A percentile compares a stretch with the other conserved stretches of the same genome.
Evolutionary conservation across 257 asterid species (phyloP).

Genomic region (Thymus mandschuricus): DNA sequence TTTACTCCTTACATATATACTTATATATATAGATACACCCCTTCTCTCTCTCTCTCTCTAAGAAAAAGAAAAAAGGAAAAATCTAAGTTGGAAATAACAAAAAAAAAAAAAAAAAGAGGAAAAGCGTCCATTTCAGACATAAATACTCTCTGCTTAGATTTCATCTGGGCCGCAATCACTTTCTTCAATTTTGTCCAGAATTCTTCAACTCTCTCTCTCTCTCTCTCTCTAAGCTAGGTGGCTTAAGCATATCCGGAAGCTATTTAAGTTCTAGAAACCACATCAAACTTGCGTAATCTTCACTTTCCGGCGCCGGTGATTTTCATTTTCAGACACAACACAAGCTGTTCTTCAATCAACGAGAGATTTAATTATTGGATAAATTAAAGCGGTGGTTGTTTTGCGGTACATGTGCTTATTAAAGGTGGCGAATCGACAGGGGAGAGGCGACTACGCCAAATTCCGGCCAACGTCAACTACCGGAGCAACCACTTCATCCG

Average conservation of each 20-base stretch:
- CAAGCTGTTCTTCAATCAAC: not conserved
- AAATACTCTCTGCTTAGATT: conserved; percentile 22
- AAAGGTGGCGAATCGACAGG: conserved; percentile 78
- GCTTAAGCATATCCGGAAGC: conserved; percentile 19
- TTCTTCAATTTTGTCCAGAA: conserved; percentile 27
- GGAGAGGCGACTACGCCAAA: conserved; percentile 48
- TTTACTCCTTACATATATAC: conserved; percentile 25
- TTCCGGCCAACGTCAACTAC: conserved; percentile 31
- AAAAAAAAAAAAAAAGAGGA: not conserved
- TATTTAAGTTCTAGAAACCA: not conserved
- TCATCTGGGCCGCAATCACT: conserved; percentile 35
- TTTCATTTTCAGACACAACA: not conserved
- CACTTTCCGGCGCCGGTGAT: not conserved
- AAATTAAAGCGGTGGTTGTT: not conserved
- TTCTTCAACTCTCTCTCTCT: conserved; percentile 15
- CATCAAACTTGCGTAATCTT: not conserved
- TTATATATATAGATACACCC: not conserved
- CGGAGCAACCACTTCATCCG: conserved; percentile 20
- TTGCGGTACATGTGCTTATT: conserved; percentile 43
- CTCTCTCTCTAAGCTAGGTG: conserved; percentile 14
- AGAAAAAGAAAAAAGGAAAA: not conserved
- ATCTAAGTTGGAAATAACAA: no score
- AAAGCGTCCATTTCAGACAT: conserved; percentile 33
- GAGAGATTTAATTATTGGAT: not conserved
- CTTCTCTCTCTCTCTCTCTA: not conserved